phyloP scores from a whole-genome alignment of 345 rosid genomes.

The Balakata baccata region DNA sequence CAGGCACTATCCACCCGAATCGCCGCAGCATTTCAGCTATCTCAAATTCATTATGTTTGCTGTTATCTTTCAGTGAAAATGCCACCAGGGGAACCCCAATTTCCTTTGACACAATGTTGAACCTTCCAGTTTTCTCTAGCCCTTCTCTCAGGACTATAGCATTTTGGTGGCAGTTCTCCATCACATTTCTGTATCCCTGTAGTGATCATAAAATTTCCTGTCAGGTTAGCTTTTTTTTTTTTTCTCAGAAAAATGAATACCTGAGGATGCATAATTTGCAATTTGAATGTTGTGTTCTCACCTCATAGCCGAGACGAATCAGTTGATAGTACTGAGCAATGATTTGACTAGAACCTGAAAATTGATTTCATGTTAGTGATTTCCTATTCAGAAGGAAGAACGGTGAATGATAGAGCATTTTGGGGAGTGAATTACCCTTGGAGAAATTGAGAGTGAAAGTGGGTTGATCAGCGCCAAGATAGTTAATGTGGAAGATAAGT shows the following conservation, averaged over 20 bases:
- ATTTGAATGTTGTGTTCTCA: conserved; percentile 19
- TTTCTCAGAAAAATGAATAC: too few species aligned
- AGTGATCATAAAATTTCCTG: too few species aligned
- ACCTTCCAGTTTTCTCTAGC: conserved; percentile 61
- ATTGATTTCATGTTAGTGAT: not conserved
- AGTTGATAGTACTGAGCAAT: conserved; percentile 93
- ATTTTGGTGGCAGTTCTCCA: conserved; percentile 84
- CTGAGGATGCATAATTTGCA: not conserved
- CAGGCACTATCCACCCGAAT: conserved; percentile 92
- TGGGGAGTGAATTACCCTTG: conserved; percentile 40
- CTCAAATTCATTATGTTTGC: conserved; percentile 66
- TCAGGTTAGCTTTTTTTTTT: not conserved
- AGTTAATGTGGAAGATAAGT: conserved; percentile 89
- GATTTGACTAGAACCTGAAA: conserved; percentile 71
- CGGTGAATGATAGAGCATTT: too few species aligned
- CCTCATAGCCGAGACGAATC: conserved; percentile 80
- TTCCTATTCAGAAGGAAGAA: too few species aligned
- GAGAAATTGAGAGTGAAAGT: conserved; percentile 97
- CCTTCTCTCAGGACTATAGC: conserved; percentile 70
- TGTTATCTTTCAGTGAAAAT: conserved; percentile 75
- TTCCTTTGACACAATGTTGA: conserved; percentile 79
- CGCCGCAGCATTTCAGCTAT: conserved; percentile 77
- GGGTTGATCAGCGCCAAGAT: conserved; percentile 92
- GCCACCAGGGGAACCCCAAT: conserved; percentile 85
- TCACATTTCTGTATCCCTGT: conserved; percentile 76